These are phyloP conservation scores for Meira nashicola DNA, from an alignment of 1,284 basidiomycete genomes.

Conservation along the genomic window DNA sequence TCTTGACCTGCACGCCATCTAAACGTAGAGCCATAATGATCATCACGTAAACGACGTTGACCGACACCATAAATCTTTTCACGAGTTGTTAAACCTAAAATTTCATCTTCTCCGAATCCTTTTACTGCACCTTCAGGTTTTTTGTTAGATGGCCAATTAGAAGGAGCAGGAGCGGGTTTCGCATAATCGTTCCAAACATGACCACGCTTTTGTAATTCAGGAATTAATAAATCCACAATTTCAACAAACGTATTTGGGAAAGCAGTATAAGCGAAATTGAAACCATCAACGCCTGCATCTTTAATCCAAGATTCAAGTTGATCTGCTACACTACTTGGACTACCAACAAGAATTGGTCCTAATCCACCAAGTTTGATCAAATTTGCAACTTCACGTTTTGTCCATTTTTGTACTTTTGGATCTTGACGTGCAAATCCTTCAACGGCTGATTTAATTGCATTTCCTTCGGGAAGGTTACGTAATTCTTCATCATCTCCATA, in stretches of 20 bases:
- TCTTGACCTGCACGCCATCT: slow-evolving; percentile 40
- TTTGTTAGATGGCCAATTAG: slow-evolving; percentile 10
- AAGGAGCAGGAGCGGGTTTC: slow-evolving; percentile 8
- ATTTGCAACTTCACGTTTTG: slow-evolving; percentile 36
- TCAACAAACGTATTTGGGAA: slow-evolving; percentile 42
- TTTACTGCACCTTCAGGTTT: not conserved
- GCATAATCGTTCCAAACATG: slow-evolving; percentile 46
- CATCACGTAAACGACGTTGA: slow-evolving; percentile 31
- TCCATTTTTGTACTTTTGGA: slow-evolving; percentile 45
- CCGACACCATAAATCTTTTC: slow-evolving; percentile 47
- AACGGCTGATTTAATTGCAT: slow-evolving; percentile 47
- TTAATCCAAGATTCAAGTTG: slow-evolving; percentile 41
- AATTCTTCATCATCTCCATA: slow-evolving; percentile 46
- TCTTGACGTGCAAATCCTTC: slow-evolving; percentile 42
- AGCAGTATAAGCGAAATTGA: slow-evolving; percentile 26
- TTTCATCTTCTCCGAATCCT: slow-evolving; percentile 31
- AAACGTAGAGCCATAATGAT: slow-evolving; percentile 42
- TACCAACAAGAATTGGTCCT: slow-evolving; percentile 40
- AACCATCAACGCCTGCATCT: slow-evolving; percentile 39
- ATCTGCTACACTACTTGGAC: slow-evolving; percentile 27
- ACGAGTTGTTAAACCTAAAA: slow-evolving; percentile 32
- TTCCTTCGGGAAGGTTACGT: slow-evolving; percentile 20
- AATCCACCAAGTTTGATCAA: slow-evolving; percentile 48
- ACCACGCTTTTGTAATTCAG: slow-evolving; percentile 39
- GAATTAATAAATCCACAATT: slow-evolving; percentile 36